Conservation (phyloP, 257 asterid genomes). For the Ilex asprella region DNA sequence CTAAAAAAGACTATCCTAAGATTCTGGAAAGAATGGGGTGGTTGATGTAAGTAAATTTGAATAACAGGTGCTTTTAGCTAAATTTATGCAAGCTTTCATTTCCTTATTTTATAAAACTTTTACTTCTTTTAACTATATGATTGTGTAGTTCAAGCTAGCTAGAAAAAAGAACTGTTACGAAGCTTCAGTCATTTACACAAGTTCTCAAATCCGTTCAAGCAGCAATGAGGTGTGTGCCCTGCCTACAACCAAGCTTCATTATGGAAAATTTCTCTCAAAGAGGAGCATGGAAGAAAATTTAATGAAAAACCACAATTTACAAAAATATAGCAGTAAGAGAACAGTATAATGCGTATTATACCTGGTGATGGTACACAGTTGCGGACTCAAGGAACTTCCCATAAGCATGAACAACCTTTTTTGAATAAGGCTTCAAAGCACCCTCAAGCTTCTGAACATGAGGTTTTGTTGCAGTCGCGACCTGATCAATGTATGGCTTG, state of each 20-base stretch:
- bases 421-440: constrained; percentile 56
- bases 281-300: background rate
- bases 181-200: no score
- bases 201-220: no score
- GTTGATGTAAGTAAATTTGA: no score
- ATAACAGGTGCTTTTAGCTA: no score
- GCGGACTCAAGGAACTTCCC: constrained; percentile 74
- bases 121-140: no score
- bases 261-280: background rate
- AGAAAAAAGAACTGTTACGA: no score
- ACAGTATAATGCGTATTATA: constrained; percentile 6
- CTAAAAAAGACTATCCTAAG: no score
- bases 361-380: constrained; percentile 75
- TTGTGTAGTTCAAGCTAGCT: no score
- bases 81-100: no score
- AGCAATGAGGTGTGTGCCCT: background rate
- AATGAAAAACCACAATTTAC: background rate
- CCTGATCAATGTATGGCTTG: constrained; percentile 77
- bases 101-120: no score
- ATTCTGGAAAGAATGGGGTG: no score
- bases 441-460: constrained; percentile 58
- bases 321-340: background rate
- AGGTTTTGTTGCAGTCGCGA: constrained; percentile 80
- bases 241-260: background rate
- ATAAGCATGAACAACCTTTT: constrained; percentile 48